Evolutionary conservation across 2,329 filamentous ascomycete genomes (phyloP), one percentile per base, ranked within the genome.

Genomic region (Xylaria sp.): DNA sequence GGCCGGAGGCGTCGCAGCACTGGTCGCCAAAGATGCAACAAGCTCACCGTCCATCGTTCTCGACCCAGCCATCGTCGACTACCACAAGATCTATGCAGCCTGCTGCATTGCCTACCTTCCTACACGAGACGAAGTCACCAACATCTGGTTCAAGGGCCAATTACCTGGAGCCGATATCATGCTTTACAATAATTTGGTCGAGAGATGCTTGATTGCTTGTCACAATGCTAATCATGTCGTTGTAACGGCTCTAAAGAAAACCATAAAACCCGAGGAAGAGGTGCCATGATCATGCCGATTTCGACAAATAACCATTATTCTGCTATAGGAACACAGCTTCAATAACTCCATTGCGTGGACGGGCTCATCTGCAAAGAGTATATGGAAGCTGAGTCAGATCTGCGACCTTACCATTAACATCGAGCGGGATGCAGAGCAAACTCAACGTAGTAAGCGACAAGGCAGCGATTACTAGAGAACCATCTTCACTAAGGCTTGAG

Each of bases 31-130:
- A 66, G 76, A 78, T 68, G 74, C 78, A 59, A 73, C 75, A 31
- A 73, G 77, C 23, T 69, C 75, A 40, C 78, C 85, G 6, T 77
- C 82, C 23, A 83, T 91, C 68, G 87, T 97, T 28, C 82, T 97
- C 57, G 95, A 98, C 78, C 94, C 94, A 0, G 90, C 92, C 71
- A 90, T 94, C 7, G 88, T 90, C 6, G 94, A 97, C 77, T 93
- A 97, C 78, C 83, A 88, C 33, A 87, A 89, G 42, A 88, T 98
- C 61, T 79, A 92, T 54, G 93, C 94, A 11, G 93, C 93, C 57
- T 97, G 93, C 80, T 93, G 96, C 70, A 91, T 99, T 44, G 96
- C 91, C 11, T 98, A 97, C 80, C 86, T 98, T 73, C 92, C 94
- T 60, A 87, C 86, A 26, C 87, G 94, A 70, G 95, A 98, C 74